These are phyloP conservation scores for Dalbergia oliveri DNA, from an alignment of 306 rosid species.

Conservation along the genomic window DNA sequence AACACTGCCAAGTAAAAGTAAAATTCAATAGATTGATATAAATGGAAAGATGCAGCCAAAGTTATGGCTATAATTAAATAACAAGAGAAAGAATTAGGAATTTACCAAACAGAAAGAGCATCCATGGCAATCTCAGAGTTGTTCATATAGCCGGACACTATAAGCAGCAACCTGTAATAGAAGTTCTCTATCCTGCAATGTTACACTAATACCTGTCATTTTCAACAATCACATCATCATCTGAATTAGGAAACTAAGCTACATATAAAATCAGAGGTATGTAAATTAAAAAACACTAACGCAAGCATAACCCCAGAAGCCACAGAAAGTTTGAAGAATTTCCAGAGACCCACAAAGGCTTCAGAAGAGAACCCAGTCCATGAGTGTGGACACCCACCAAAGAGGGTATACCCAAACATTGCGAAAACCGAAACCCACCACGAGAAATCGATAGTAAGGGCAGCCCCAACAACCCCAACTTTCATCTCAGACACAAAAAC, in stretches of 20 bases:
- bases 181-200: conserved; percentile 75
- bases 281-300: conserved; percentile 48
- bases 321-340: conserved; percentile 67
- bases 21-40: conserved; percentile 21
- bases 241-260: not conserved
- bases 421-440: conserved; percentile 74
- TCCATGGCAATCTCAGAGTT: conserved; percentile 63
- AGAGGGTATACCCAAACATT: conserved; percentile 56
- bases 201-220: conserved; percentile 20
- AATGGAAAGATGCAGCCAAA: not conserved
- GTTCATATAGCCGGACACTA: conserved; percentile 65
- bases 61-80: not conserved
- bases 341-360: conserved; percentile 76
- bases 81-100: not conserved
- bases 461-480: conserved; percentile 65
- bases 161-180: conserved; percentile 65
- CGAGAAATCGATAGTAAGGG: conserved; percentile 62
- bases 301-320: conserved; percentile 81
- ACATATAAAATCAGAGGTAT: not conserved
- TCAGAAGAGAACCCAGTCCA: conserved; percentile 77
- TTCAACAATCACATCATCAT: conserved; percentile 13
- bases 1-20: conserved; percentile 54
- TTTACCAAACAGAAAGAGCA: conserved; percentile 76
- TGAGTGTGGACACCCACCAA: conserved; percentile 62
- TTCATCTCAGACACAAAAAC: conserved; percentile 55